A percentile compares a stretch with the other conserved stretches of the same genome.
Evolutionary conservation across 1,284 basidiomycete species (phyloP).

Genomic region (Trametes versicolor): DNA sequence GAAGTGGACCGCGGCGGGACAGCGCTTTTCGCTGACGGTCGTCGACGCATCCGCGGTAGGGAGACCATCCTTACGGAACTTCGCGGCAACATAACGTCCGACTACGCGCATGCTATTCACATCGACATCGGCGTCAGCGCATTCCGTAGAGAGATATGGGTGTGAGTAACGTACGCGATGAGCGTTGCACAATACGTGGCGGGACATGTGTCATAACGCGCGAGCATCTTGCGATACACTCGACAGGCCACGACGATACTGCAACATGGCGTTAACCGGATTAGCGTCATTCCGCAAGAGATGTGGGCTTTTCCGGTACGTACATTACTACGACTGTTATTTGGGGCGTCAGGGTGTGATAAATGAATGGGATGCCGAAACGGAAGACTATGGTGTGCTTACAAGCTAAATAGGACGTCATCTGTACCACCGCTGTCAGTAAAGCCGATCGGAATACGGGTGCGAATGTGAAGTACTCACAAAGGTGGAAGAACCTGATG

Average conservation of each 20-base stretch:
- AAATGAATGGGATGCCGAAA: too few species aligned
- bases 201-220: slow-evolving; percentile 17
- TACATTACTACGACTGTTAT: slow-evolving; percentile 17
- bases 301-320: neutral
- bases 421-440: neutral
- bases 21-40: neutral
- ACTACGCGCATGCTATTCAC: slow-evolving; percentile 1
- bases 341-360: neutral
- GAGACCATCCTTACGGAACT: neutral
- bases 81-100: neutral
- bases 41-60: neutral
- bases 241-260: slow-evolving; percentile 19
- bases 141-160: too few species aligned
- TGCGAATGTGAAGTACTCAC: neutral
- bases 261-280: neutral
- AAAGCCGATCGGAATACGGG: neutral
- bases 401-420: neutral
- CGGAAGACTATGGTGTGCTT: neutral
- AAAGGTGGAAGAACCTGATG: slow-evolving; percentile 5
- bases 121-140: neutral
- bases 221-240: slow-evolving; percentile 24
- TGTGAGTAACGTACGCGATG: neutral
- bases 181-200: neutral
- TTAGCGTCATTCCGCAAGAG: neutral
- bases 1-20: neutral